Base-by-base conservation (phyloP, 2,329 filamentous ascomycete genomes). In the Aspergillus texensis region DNA sequence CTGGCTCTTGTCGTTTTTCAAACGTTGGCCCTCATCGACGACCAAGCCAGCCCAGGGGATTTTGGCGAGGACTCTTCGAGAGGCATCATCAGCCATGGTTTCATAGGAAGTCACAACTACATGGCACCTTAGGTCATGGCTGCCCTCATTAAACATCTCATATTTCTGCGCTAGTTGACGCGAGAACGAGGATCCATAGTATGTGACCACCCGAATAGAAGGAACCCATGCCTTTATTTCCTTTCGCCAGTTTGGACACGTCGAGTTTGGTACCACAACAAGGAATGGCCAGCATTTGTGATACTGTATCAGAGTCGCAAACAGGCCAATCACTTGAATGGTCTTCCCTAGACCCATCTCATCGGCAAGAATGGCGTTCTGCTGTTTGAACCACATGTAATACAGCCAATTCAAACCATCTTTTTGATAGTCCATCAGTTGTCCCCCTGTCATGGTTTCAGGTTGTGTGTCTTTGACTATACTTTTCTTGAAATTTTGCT, bases 271-370 rank as follows among this genome's bases (percentile, higher is more conserved):
- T 0, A 96, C 94, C 2, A 97, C 93, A 3, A 98, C 85, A 19
- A 99, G 83, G 74, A 97, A 98, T 0, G 95, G 95, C 86, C 91
- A 98, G 77, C 93, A 95, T 73, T 86, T 83, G 72, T 87, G 84
- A 58, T 89, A 85, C 65, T 90, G 84, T 28, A 90, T 84, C 43
- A 98, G 79, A 0, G 90, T 89, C 1, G 91, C 88, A 64, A 98
- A 85, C 66, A 97, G 86, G 3, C 89, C 88, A 64, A 98, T 91
- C 58, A 97, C 89, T 75, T 99, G 95, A 36, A 99, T 92, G 0
- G 95, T 99, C 81, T 99, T 99, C 36, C 95, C 95, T 2, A 99
- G 86, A 46, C 95, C 95, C 95, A 99, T 99, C 75, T 99, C 95
- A 74, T 99, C 95, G 0, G 95, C 95, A 8, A 98, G 85, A 63